Evolutionary conservation across 139 green algal species (phyloP).

Genomic region (Chloropicon primus): DNA sequence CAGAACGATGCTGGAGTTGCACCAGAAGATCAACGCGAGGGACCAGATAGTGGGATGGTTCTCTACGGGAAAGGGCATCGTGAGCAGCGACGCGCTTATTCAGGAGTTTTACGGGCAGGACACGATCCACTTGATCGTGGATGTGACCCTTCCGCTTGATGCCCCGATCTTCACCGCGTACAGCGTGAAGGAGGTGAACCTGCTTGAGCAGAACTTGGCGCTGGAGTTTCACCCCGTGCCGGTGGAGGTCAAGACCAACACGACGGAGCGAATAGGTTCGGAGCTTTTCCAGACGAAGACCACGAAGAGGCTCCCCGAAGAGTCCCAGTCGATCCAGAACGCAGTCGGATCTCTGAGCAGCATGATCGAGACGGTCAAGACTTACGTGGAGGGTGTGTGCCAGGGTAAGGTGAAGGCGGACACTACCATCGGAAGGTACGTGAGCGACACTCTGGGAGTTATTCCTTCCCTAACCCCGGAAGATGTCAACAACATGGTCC

Average conservation of each 20-base stretch:
- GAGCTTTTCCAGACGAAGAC: conserved; percentile 38
- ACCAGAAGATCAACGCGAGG: conserved; percentile 65
- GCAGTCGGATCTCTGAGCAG: conserved; percentile 78
- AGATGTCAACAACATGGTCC: background rate
- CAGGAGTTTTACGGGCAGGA: conserved; percentile 74
- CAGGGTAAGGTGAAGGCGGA: conserved; percentile 43
- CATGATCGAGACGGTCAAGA: conserved; percentile 25
- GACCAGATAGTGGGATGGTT: conserved; percentile 90
- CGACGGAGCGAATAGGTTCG: background rate
- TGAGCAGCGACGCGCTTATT: conserved; percentile 71
- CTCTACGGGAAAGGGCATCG: conserved; percentile 59
- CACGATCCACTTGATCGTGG: conserved; percentile 10
- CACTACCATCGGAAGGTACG: background rate
- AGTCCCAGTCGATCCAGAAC: conserved; percentile 42
- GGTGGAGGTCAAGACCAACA: background rate
- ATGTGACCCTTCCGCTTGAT: conserved; percentile 34
- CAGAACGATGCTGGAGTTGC: conserved; percentile 78
- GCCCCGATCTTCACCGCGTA: conserved; percentile 15
- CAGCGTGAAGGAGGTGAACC: background rate
- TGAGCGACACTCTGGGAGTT: background rate
- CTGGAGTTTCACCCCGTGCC: background rate
- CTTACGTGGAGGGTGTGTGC: conserved; percentile 61
- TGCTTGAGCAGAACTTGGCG: background rate
- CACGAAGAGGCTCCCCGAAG: conserved; percentile 41
- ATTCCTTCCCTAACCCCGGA: background rate